A percentile compares a stretch with the other conserved stretches of the same genome.
Evolutionary conservation across 352 stramenopile species (phyloP).

Genomic region (Globisporangium alternatum): DNA sequence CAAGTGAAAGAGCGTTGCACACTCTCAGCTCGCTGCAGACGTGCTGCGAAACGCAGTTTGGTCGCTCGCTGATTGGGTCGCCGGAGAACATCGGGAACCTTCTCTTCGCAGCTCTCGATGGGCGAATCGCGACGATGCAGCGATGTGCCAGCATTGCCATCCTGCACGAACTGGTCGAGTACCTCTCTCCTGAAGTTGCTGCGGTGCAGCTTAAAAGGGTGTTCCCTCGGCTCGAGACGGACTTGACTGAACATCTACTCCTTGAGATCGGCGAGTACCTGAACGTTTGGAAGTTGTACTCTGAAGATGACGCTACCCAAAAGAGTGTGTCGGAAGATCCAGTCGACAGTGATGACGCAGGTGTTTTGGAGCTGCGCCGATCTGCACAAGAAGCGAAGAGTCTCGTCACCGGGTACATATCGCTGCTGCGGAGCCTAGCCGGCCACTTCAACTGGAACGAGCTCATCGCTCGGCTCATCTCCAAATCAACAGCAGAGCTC

Average conservation of each 20-base stretch:
- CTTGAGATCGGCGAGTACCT: conserved; percentile 25
- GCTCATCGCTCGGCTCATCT: conserved; percentile 27
- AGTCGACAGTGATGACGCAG: background rate
- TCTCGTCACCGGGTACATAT: conserved; percentile 44
- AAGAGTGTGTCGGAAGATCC: background rate
- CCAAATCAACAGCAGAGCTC: conserved; percentile 14
- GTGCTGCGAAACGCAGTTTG: conserved; percentile 53
- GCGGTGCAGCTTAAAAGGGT: conserved; percentile 32
- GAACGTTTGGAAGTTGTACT: conserved; percentile 45
- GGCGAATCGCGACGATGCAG: conserved; percentile 42
- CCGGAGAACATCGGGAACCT: conserved; percentile 61
- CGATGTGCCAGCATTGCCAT: conserved; percentile 42
- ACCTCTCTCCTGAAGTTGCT: conserved; percentile 33
- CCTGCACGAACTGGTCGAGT: conserved; percentile 39
- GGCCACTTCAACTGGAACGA: conserved; percentile 31
- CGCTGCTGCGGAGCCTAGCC: conserved; percentile 37
- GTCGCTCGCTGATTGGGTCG: conserved; percentile 47
- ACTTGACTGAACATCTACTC: conserved; percentile 45
- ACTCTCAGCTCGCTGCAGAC: conserved; percentile 61
- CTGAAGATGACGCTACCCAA: conserved; percentile 14
- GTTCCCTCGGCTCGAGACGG: conserved; percentile 16
- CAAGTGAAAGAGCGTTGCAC: conserved; percentile 59
- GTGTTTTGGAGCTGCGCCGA: conserved; percentile 31
- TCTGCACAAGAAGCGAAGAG: conserved; percentile 44
- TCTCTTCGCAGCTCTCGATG: conserved; percentile 53